Conservation (phyloP, 2,329 filamentous ascomycete species). For the Fusarium sp. region DNA sequence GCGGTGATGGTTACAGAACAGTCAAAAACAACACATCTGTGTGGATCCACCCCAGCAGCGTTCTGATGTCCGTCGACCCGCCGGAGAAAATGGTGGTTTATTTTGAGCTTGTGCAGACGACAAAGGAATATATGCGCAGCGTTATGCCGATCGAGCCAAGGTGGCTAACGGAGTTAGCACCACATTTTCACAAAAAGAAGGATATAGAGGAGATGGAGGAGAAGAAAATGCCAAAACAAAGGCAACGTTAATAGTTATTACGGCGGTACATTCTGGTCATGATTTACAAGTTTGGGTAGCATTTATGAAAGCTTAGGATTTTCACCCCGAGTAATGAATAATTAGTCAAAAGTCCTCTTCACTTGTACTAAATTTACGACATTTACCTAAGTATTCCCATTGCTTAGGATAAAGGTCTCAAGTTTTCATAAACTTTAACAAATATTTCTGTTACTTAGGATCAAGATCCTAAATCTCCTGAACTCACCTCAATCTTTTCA, state of each 20-base stretch:
- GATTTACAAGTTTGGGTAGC: no score
- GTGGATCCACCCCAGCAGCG: slow-evolving; percentile 89
- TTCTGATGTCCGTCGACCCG: slow-evolving; percentile 81
- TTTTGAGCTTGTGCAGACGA: slow-evolving; percentile 82
- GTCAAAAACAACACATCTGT: slow-evolving; percentile 91
- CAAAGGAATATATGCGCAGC: slow-evolving; percentile 92
- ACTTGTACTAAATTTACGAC: background rate
- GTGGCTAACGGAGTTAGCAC: slow-evolving; percentile 90
- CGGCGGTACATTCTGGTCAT: background rate
- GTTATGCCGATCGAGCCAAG: slow-evolving; percentile 84
- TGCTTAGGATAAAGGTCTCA: background rate
- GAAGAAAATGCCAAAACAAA: slow-evolving; percentile 65
- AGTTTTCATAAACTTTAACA: no score
- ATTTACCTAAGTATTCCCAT: background rate
- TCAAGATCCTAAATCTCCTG: no score
- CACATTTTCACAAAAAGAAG: slow-evolving; percentile 93
- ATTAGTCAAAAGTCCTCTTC: no score
- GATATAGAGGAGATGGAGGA: slow-evolving; percentile 86
- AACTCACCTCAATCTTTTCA: background rate
- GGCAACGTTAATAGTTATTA: slow-evolving; percentile 22
- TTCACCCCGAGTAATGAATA: background rate
- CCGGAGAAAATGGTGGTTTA: slow-evolving; percentile 85
- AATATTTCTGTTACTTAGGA: no score
- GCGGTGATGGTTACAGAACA: slow-evolving; percentile 88
- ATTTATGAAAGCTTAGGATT: background rate